These are phyloP conservation scores for Cenchrus fungigraminus DNA, from an alignment of 176 grass and related monocot species.

Conservation along the genomic window DNA sequence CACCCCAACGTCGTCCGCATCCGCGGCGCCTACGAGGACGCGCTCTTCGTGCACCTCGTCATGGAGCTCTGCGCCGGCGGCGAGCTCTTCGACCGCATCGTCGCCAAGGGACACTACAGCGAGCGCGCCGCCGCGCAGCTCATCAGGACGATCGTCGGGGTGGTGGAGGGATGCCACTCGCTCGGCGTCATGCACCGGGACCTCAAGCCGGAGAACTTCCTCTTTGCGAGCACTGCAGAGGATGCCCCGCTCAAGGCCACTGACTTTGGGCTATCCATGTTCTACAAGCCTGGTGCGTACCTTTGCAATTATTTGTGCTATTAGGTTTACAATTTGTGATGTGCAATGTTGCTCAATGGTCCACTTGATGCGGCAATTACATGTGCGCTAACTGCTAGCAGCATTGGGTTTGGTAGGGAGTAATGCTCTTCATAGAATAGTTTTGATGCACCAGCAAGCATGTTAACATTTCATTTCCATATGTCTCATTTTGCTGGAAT, in stretches of 20 bases:
- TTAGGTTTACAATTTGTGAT: background rate
- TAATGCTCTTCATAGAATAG: background rate
- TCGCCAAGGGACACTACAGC: conserved; percentile 82
- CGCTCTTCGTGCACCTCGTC: conserved; percentile 89
- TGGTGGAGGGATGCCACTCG: conserved; percentile 90
- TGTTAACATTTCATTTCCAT: conserved; percentile 30
- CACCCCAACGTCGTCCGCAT: conserved; percentile 92
- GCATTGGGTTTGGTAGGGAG: background rate
- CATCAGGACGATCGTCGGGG: conserved; percentile 85
- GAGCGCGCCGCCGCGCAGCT: conserved; percentile 87
- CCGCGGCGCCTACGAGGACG: conserved; percentile 79
- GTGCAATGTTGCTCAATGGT: conserved; percentile 18
- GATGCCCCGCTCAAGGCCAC: conserved; percentile 91
- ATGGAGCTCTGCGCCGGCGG: conserved; percentile 97
- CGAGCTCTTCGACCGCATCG: conserved; percentile 95
- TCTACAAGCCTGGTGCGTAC: conserved; percentile 79
- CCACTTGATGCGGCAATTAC: background rate
- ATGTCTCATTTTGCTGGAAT: background rate
- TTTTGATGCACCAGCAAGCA: background rate
- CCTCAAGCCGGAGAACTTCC: conserved; percentile 97
- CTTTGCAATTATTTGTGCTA: background rate
- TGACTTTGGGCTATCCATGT: conserved; percentile 92
- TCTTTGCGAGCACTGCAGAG: conserved; percentile 77
- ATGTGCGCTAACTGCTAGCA: background rate
- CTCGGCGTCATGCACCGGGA: conserved; percentile 97